phyloP scores from a whole-genome alignment of 495 filamentous ascomycete genomes.

The Astrothelium macrocarpum region DNA sequence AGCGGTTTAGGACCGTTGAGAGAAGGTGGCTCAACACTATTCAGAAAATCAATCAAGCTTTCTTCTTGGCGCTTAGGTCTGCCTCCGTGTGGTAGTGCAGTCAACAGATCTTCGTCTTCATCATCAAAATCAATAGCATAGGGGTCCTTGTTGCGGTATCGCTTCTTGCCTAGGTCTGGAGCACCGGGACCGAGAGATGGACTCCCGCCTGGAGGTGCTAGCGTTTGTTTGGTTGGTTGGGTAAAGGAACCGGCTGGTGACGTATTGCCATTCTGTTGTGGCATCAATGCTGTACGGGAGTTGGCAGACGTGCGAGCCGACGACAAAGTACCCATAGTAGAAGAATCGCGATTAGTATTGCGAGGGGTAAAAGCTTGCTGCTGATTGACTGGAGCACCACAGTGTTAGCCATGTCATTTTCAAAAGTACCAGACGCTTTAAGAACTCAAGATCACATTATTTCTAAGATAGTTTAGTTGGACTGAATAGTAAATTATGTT shows the following conservation, averaged over 20 bases:
- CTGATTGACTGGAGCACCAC: not conserved
- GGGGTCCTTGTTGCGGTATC: conserved; percentile 71
- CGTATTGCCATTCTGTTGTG: conserved; percentile 26
- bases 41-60: conserved; percentile 82
- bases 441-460: not conserved
- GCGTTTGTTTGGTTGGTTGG: not conserved
- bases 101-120: conserved; percentile 52
- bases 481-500: too few species aligned
- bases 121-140: conserved; percentile 85
- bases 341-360: not conserved
- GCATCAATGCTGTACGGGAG: conserved; percentile 51
- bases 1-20: conserved; percentile 39
- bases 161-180: conserved; percentile 41
- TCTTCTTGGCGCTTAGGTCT: conserved; percentile 42
- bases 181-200: conserved; percentile 21
- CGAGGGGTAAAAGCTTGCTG: not conserved
- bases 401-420: not conserved
- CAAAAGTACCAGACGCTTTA: not conserved
- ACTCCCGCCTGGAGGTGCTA: conserved; percentile 11
- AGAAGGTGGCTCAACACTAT: conserved; percentile 65
- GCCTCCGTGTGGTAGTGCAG: conserved; percentile 32
- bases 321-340: not conserved
- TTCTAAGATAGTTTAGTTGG: not conserved
- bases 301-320: conserved; percentile 35
- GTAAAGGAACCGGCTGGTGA: conserved; percentile 7